Conservation (phyloP, 352 stramenopile genomes). For the Globisporangium viniferum region DNA sequence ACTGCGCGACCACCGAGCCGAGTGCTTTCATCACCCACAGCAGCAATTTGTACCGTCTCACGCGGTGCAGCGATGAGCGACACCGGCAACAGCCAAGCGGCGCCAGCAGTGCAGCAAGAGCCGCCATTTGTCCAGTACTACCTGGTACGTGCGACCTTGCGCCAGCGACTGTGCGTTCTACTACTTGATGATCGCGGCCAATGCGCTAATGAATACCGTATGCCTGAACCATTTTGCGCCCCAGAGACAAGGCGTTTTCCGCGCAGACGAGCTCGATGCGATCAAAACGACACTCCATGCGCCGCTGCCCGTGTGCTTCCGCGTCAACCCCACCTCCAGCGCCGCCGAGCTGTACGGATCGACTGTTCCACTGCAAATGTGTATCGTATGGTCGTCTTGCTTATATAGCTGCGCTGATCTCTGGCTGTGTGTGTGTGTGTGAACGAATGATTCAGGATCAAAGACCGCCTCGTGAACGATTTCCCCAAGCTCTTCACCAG, state of each 20-base stretch:
- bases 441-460: slow-evolving; percentile 26
- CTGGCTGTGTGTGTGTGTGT: background rate
- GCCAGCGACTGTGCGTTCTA: background rate
- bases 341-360: slow-evolving; percentile 23
- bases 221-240: background rate
- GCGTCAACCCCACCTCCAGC: slow-evolving; percentile 48
- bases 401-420: background rate
- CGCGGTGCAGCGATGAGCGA: background rate
- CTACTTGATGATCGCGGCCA: too few relatives aligned
- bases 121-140: slow-evolving; percentile 66
- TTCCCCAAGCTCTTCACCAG: slow-evolving; percentile 43
- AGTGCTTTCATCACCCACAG: background rate
- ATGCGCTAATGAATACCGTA: background rate
- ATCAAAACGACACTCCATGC: slow-evolving; percentile 50
- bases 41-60: background rate
- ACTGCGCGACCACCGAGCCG: background rate
- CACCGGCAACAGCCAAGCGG: background rate
- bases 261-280: slow-evolving; percentile 28
- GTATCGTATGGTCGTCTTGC: too few relatives aligned
- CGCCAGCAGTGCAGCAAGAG: slow-evolving; percentile 7
- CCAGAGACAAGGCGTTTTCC: slow-evolving; percentile 64
- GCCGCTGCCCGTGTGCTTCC: slow-evolving; percentile 68
- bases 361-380: background rate
- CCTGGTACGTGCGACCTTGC: slow-evolving; percentile 26
- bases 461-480: slow-evolving; percentile 38